Base-by-base conservation (phyloP, 2,329 filamentous ascomycete species). In the Xylaria multiplex region DNA sequence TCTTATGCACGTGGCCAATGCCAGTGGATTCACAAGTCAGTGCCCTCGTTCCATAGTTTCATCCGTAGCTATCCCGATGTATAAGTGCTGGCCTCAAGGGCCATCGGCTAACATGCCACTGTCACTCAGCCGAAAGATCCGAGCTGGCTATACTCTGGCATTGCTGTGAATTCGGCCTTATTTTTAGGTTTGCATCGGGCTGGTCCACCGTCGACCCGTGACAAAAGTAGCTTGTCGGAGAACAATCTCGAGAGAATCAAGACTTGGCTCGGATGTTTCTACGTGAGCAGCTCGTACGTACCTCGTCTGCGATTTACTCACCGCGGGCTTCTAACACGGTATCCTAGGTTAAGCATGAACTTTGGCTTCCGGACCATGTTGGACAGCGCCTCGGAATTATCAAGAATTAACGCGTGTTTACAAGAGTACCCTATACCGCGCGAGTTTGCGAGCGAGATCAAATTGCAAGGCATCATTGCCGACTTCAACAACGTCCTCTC, bases 221-320 rank as follows among this genome's bases (percentile, higher is more conserved):
- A 66, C 50, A 49, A 70, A 4, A 69, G 70, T 5, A 65, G 67
- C 7, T 57, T 55, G 6, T 53, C 70, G 2, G 74, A 68, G 16
- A 74, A 48, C 11, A 42, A 63, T 8, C 65, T 71, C 9, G 72
- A 70, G n/a, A 70, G 73, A 43, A 64, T 68, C n/a, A 72, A 69
- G 58, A 73, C 75, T 2, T 77, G 75, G 75, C 65, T 77, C 14
- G 75, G 74, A 24, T 77, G 74, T 37, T 77, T 77, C 37, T 74
- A 74, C 40, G 71, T 75, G 24, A 72, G 72, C 61, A 73, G 71
- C 53, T 70, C 73, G 74, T 76, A 70, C 61, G 75, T 67, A 22
- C 16, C 42, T n/a, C 9, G 19, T 14, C 4, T 14, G 27, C 8
- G n/a, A 14, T 35, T 50, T 32, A 40, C 24, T 13, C 32, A 52